Evolutionary conservation across 352 stramenopile species (phyloP).

Genomic region (Pythium biforme): DNA sequence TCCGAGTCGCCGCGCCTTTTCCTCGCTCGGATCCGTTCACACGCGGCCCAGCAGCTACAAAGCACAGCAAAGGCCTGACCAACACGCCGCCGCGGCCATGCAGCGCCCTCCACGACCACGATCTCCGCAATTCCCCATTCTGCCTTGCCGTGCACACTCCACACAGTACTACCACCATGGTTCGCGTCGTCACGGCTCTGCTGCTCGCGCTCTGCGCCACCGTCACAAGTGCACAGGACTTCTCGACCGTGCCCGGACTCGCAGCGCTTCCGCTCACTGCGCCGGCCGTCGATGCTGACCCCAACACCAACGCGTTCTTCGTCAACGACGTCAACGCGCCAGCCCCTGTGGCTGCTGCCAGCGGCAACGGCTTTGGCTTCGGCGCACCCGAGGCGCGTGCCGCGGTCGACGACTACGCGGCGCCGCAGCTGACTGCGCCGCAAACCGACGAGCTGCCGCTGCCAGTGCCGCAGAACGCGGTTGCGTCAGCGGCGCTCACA

Average conservation of each 20-base stretch:
- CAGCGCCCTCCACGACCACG: neutral
- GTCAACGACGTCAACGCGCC: conserved; percentile 22
- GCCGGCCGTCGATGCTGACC: neutral
- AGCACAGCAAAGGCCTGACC: neutral
- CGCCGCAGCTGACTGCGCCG: conserved; percentile 22
- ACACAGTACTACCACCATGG: conserved; percentile 4
- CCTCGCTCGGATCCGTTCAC: neutral
- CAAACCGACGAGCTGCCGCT: conserved; percentile 17
- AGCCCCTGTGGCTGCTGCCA: neutral
- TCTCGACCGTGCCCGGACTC: conserved; percentile 2
- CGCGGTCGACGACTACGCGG: conserved; percentile 12
- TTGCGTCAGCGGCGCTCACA: neutral
- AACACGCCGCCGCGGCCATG: neutral
- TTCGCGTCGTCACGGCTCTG: conserved; percentile 11
- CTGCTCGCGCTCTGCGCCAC: conserved; percentile 17
- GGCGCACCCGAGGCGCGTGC: conserved; percentile 12
- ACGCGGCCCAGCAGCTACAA: neutral
- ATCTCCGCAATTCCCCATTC: conserved; percentile 8
- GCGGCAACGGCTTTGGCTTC: conserved; percentile 19
- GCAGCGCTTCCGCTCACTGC: neutral
- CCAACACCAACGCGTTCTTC: conserved; percentile 18
- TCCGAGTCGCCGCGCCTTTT: conserved; percentile 12
- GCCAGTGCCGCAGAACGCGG: conserved; percentile 18
- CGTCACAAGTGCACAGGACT: conserved; percentile 4
- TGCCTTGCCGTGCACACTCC: conserved; percentile 1